Percentiles rank a stretch among this genome's conserved stretches.
These are phyloP conservation scores for Penicillium palitans DNA, from an alignment of 2,329 filamentous ascomycete genomes.

Conservation along the genomic window DNA sequence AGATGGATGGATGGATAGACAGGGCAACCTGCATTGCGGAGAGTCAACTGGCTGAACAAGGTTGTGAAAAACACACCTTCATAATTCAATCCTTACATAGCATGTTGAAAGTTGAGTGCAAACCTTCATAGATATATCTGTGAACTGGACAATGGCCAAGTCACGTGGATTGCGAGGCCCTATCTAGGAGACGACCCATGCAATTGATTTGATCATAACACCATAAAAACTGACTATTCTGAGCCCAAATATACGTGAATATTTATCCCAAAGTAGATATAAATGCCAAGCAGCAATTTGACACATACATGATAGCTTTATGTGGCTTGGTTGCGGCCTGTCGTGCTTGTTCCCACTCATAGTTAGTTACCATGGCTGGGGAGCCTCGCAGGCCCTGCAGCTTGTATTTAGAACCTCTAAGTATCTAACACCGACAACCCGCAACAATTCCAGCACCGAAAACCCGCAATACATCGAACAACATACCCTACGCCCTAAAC, in stretches of 20 bases:
- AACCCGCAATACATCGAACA: background rate
- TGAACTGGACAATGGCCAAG: background rate
- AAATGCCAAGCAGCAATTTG: fast-evolving
- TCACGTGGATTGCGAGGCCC: background rate
- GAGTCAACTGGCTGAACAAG: too few species aligned
- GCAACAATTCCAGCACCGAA: too few species aligned
- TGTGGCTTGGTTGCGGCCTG: background rate
- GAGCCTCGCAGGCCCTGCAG: background rate
- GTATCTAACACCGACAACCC: background rate
- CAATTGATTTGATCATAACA: background rate
- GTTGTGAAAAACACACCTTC: background rate
- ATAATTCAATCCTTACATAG: too few species aligned
- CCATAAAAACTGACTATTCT: too few species aligned
- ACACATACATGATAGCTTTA: background rate
- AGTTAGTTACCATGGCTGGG: background rate
- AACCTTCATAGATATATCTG: background rate
- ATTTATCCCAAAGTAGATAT: background rate
- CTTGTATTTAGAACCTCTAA: background rate
- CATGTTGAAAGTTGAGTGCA: background rate
- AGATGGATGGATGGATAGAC: background rate
- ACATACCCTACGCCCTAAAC: background rate
- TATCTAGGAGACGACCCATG: background rate
- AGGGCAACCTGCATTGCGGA: background rate
- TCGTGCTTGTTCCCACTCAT: background rate
- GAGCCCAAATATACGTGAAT: too few species aligned